These are phyloP conservation scores for Pyrus hybrid DNA, from an alignment of 331 rosid species.

Conservation along the genomic window DNA sequence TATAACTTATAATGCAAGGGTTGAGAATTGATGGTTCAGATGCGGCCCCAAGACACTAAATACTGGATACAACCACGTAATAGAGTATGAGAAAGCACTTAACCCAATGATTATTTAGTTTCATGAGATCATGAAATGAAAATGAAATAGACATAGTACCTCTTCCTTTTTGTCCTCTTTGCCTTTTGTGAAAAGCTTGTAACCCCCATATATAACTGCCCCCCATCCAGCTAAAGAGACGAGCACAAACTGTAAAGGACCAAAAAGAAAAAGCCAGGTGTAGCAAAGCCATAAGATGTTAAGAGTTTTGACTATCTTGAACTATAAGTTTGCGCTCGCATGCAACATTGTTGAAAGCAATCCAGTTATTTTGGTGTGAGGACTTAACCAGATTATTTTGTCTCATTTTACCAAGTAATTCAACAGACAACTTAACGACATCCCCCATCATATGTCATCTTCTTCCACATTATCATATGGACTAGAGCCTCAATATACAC, in stretches of 20 bases:
- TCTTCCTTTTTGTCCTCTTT: too few relatives aligned
- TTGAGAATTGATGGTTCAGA: neutral
- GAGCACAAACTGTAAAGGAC: too few relatives aligned
- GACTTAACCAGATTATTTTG: neutral
- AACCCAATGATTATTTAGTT: too few relatives aligned
- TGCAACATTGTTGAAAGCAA: neutral
- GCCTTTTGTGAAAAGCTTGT: too few relatives aligned
- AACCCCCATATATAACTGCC: too few relatives aligned
- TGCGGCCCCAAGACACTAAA: too few relatives aligned
- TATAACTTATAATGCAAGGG: neutral
- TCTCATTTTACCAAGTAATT: neutral
- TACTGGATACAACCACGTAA: too few relatives aligned
- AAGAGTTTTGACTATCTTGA: neutral
- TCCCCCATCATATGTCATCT: neutral
- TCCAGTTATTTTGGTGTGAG: neutral
- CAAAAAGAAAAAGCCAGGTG: too few relatives aligned
- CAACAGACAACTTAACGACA: neutral
- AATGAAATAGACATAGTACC: too few relatives aligned
- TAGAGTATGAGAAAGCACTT: too few relatives aligned
- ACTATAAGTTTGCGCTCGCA: neutral
- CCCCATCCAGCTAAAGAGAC: too few relatives aligned
- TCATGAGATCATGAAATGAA: too few relatives aligned
- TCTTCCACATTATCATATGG: neutral
- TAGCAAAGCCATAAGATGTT: neutral
- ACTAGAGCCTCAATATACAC: neutral